Evolutionary conservation across 768 basidiomycete genomes (phyloP).

Genomic region (Mycena crocata): DNA sequence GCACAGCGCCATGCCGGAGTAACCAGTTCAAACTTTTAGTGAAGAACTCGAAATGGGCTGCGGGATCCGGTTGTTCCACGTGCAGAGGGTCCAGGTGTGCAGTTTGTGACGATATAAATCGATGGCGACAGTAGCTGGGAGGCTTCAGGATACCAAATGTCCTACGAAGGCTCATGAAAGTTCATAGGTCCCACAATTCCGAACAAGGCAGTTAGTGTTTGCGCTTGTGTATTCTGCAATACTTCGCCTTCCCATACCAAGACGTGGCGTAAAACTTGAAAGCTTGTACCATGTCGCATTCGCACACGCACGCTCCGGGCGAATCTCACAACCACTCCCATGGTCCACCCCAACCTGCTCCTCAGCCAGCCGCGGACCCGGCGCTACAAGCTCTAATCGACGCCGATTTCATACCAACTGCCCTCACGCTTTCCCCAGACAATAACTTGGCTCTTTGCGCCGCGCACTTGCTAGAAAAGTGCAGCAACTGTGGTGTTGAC

Average conservation of each 20-base stretch:
- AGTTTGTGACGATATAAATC: not conserved
- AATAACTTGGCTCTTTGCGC: slow-evolving; percentile 69
- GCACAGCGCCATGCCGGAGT: slow-evolving; percentile 78
- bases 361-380: slow-evolving; percentile 68
- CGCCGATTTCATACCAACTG: slow-evolving; percentile 70
- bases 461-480: slow-evolving; percentile 78
- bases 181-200: not conserved
- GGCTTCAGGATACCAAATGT: not conserved
- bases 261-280: slow-evolving; percentile 23
- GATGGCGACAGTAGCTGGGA: not conserved
- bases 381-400: slow-evolving; percentile 82
- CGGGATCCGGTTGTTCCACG: not conserved
- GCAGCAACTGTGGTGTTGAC: slow-evolving; percentile 78
- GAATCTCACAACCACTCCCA: slow-evolving; percentile 64
- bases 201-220: not conserved
- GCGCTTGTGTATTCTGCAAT: not conserved
- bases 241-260: not conserved
- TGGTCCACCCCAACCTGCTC: slow-evolving; percentile 52
- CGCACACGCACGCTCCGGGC: slow-evolving; percentile 72
- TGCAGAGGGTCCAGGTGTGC: not conserved
- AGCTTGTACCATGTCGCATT: slow-evolving; percentile 66
- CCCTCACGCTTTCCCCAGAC: slow-evolving; percentile 67
- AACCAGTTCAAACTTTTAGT: slow-evolving; percentile 54
- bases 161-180: slow-evolving; percentile 10
- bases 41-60: not conserved